These are phyloP conservation scores for Eucalyptus pauciflora DNA, from an alignment of 345 rosid species.

Conservation along the genomic window DNA sequence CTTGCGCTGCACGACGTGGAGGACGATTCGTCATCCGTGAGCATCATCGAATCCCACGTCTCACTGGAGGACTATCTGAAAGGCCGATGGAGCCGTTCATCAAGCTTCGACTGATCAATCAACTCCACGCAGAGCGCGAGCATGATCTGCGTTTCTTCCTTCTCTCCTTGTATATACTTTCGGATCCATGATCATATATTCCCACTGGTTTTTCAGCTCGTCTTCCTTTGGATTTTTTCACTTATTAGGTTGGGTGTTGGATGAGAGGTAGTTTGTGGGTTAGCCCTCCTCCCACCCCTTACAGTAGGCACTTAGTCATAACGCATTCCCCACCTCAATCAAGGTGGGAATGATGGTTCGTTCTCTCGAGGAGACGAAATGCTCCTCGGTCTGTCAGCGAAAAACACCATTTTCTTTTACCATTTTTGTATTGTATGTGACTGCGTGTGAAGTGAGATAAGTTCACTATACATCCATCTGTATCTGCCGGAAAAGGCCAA, in stretches of 20 bases:
- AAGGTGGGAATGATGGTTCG: neutral
- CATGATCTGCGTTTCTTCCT: neutral
- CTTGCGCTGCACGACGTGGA: conserved; percentile 69
- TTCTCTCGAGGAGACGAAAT: neutral
- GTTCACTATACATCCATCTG: neutral
- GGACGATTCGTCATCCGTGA: conserved; percentile 59
- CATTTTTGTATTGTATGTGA: neutral
- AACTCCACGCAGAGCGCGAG: neutral
- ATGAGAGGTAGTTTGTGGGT: conserved; percentile 66
- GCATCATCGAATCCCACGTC: conserved; percentile 55
- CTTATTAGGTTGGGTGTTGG: conserved; percentile 28
- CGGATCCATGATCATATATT: neutral
- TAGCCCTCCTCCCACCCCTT: conserved; percentile 64
- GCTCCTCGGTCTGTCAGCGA: neutral
- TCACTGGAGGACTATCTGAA: conserved; percentile 77
- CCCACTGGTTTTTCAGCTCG: neutral
- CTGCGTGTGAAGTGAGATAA: neutral
- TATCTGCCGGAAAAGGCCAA: neutral
- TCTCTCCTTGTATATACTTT: neutral
- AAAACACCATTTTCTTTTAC: neutral
- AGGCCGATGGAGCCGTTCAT: conserved; percentile 89
- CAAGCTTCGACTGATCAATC: conserved; percentile 64
- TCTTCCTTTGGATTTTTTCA: neutral
- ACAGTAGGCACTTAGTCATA: neutral
- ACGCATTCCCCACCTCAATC: neutral